phyloP scores from a whole-genome alignment of 177 flowering plant species.

The Vitis hybrid region DNA sequence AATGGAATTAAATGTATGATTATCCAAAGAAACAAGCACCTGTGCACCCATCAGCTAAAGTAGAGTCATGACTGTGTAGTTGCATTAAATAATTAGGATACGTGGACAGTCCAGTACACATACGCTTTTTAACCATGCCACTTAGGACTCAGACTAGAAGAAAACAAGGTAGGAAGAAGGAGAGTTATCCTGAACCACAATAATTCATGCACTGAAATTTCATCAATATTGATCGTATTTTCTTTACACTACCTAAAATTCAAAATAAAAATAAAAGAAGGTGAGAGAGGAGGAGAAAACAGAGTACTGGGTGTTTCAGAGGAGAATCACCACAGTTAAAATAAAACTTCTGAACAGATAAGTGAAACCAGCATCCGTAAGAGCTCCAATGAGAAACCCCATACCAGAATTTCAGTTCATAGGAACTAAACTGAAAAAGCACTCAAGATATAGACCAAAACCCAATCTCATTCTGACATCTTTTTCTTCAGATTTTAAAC shows the following conservation, averaged over 20 bases:
- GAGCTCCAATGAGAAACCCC: too few relatives aligned
- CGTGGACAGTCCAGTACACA: neutral
- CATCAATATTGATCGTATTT: neutral
- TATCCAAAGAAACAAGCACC: neutral
- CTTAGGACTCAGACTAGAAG: neutral
- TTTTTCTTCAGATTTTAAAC: constrained; percentile 4
- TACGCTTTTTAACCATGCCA: neutral
- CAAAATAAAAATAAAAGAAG: too few relatives aligned
- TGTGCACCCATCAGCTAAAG: neutral
- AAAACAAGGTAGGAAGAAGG: neutral
- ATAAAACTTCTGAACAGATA: too few relatives aligned
- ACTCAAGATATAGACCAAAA: neutral
- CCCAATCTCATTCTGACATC: neutral
- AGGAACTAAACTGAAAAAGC: neutral
- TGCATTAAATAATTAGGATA: neutral
- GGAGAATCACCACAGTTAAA: too few relatives aligned
- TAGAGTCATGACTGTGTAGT: neutral
- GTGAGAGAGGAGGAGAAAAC: too few relatives aligned
- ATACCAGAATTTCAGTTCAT: too few relatives aligned
- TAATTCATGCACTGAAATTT: neutral
- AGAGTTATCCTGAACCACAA: too few relatives aligned
- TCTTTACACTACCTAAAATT: too few relatives aligned
- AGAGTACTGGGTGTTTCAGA: too few relatives aligned
- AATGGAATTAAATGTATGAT: constrained; percentile 2
- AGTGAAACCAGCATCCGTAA: too few relatives aligned